Base-by-base conservation (phyloP, 2,329 filamentous ascomycete species). In the Aschersonia sp. region DNA sequence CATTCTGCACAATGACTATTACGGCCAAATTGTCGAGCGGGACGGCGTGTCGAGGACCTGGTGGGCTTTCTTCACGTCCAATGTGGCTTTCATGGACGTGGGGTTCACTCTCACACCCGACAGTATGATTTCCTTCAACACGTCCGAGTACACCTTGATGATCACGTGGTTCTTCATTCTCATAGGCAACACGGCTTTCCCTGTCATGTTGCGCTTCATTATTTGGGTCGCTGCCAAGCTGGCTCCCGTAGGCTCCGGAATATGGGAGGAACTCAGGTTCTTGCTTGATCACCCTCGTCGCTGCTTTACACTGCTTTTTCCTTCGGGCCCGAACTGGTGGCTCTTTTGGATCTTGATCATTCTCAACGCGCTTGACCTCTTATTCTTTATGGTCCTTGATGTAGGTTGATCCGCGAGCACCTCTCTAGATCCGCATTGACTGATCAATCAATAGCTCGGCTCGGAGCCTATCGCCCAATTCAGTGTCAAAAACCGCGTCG, bases 291-390 rank as follows among this genome's bases (percentile, higher is more conserved):
- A 98, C 56, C 92, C 92, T 1, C 83, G 92, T 59, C 84, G 92
- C 47, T 98, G 92, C 66, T 98, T 98, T 59, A 98, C 92, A 0
- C 71, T 98, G 11, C 71, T 98, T 0, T 98, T 98, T 55, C 92
- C 92, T 0, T 82, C 84, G 0, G 81, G 79, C 47, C 87, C 90
- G 2, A 97, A 87, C 1, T 97, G 92, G 92, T 95, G 88, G 87
- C 72, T 98, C 0, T 94, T 97, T 59, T 84, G 79, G 64, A 84
- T 95, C 32, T 71, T 98, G 6, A 71, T 94, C 5, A 61, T 82
- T 2, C 72, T 98, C 50, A 98, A 98, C 59, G 79, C 75, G 8
- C 67, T 94, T 32, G 92, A 98, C 64, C 59, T 97, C 52, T 72
- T 97, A 43, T 85, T 97, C 59, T 98, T 95, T 62, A 81, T 95